These are phyloP conservation scores for Xylaria sp. DNA, from an alignment of 2,329 filamentous ascomycete genomes.

Conservation along the genomic window DNA sequence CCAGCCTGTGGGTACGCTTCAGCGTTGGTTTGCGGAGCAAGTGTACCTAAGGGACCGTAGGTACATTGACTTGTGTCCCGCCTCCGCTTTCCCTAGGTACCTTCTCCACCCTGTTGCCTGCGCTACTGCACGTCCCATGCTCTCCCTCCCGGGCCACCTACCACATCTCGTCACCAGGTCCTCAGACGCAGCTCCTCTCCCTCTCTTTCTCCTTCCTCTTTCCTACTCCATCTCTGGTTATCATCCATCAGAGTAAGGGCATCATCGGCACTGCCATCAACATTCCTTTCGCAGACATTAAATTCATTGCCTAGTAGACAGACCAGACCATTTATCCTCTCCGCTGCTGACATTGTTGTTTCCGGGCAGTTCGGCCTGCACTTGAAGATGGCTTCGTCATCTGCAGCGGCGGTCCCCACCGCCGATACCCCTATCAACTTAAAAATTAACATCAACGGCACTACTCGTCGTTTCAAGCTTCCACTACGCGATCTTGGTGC, in stretches of 20 bases:
- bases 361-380: conserved; percentile 25
- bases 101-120: conserved; percentile 30
- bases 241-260: conserved; percentile 21
- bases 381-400: conserved; percentile 53
- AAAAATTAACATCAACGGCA: conserved; percentile 83
- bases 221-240: conserved; percentile 12
- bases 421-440: conserved; percentile 83
- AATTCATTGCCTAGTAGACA: not conserved
- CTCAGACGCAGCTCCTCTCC: conserved; percentile 24
- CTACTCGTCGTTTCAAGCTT: conserved; percentile 86
- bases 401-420: conserved; percentile 40
- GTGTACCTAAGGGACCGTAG: conserved; percentile 4
- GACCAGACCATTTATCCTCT: not conserved
- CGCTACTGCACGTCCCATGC: conserved; percentile 35
- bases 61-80: conserved; percentile 21
- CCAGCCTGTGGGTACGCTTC: conserved; percentile 8
- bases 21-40: not conserved
- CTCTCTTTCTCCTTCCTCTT: conserved; percentile 19
- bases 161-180: conserved; percentile 22
- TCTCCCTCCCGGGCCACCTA: conserved; percentile 24
- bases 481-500: conserved; percentile 85
- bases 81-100: conserved; percentile 28
- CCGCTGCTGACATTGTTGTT: conserved; percentile 9
- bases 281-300: conserved; percentile 3
- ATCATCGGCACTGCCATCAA: conserved; percentile 24